Conservation (phyloP, 495 filamentous ascomycete genomes). For the Penicillium paxilli region DNA sequence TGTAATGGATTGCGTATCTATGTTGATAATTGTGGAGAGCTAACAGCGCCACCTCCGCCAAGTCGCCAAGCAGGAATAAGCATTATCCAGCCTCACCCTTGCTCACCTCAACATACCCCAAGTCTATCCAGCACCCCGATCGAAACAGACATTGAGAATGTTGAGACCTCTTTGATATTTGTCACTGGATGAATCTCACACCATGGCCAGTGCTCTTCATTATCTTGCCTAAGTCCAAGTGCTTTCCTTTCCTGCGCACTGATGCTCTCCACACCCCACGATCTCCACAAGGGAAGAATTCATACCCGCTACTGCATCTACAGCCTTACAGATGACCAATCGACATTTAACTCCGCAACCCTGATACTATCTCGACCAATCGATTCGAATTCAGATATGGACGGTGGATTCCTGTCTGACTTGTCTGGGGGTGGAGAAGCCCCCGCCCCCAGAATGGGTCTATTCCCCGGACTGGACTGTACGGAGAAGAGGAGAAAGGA, state of each 20-base stretch:
- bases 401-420: background rate
- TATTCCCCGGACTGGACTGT: background rate
- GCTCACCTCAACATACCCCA: no score
- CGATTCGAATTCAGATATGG: background rate
- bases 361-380: background rate
- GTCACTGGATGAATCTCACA: no score
- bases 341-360: background rate
- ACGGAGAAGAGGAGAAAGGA: background rate
- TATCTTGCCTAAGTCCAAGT: no score
- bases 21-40: background rate
- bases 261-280: conserved; percentile 5
- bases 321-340: background rate
- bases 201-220: no score
- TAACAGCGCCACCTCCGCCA: conserved; percentile 5
- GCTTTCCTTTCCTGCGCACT: background rate
- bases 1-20: background rate
- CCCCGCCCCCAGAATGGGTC: conserved; percentile 1
- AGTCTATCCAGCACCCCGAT: no score
- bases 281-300: conserved; percentile 14
- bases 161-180: no score
- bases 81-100: conserved; percentile 8
- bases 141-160: no score
- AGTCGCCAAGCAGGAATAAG: conserved; percentile 12
- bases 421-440: conserved; percentile 5
- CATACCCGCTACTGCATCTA: conserved; percentile 2